Conservation (phyloP, 2,329 filamentous ascomycete genomes). For the Colletotrichum limetticola region DNA sequence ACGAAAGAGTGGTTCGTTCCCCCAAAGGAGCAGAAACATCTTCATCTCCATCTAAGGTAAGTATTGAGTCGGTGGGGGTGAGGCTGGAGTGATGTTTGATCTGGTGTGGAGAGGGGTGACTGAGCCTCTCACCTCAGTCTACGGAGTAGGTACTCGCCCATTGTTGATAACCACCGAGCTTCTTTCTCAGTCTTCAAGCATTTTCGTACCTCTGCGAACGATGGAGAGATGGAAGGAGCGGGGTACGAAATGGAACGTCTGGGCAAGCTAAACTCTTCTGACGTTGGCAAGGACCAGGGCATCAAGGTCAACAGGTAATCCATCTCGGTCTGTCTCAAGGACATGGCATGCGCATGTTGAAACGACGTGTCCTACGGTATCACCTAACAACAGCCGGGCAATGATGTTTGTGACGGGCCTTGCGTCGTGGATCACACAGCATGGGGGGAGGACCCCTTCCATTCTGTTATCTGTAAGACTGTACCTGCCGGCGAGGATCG, state of each 20-base stretch:
- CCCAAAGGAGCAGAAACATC: conserved; percentile 1
- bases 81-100: background rate
- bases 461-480: background rate
- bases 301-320: background rate
- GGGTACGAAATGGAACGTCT: background rate
- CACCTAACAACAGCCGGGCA: conserved; percentile 5
- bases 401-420: conserved; percentile 8
- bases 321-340: background rate
- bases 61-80: background rate
- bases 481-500: background rate
- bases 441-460: background rate
- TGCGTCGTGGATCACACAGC: background rate
- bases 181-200: background rate
- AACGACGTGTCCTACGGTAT: conserved; percentile 21
- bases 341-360: conserved; percentile 13
- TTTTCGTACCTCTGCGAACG: background rate
- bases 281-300: background rate
- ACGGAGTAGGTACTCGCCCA: background rate
- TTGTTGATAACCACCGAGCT: background rate
- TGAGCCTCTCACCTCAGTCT: background rate
- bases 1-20: background rate
- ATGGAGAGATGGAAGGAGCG: background rate
- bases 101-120: background rate
- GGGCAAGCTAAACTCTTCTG: background rate
- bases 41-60: background rate